Percentiles rank a stretch among this genome's conserved stretches.
phyloP scores from a whole-genome alignment of 306 rosid species.

The Vicia faba region DNA sequence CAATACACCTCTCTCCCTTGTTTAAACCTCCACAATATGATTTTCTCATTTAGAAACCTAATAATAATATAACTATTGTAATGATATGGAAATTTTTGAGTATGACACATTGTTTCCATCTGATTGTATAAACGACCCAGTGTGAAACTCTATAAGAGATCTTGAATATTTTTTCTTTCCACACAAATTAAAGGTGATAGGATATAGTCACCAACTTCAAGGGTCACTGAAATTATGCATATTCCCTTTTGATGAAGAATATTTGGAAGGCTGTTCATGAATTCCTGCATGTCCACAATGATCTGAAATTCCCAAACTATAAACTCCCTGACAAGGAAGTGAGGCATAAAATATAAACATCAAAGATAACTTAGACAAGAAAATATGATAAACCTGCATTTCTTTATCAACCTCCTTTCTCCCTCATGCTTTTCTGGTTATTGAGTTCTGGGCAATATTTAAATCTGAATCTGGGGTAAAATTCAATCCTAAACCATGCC shows the following conservation, averaged over 20 bases:
- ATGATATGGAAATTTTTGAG: too few species aligned
- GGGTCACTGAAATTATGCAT: slow-evolving; percentile 84
- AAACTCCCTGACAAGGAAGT: slow-evolving; percentile 22
- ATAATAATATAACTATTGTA: too few species aligned
- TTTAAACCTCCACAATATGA: too few species aligned
- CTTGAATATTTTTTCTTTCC: slow-evolving; percentile 97
- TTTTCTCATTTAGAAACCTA: too few species aligned
- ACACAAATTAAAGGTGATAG: slow-evolving; percentile 94
- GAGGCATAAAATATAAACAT: slow-evolving; percentile 25
- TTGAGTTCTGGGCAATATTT: slow-evolving; percentile 59
- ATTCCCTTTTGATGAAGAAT: slow-evolving; percentile 97
- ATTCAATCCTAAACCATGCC: slow-evolving; percentile 67
- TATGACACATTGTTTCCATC: slow-evolving; percentile 94
- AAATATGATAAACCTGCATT: slow-evolving; percentile 67
- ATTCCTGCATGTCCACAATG: slow-evolving; percentile 96
- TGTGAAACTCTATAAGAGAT: slow-evolving; percentile 94
- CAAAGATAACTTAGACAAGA: slow-evolving; percentile 10
- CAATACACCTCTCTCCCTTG: too few species aligned
- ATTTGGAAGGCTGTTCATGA: slow-evolving; percentile 99
- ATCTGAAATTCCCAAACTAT: slow-evolving; percentile 56
- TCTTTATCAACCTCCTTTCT: slow-evolving; percentile 77
- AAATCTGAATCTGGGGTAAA: slow-evolving; percentile 57
- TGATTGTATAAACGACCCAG: slow-evolving; percentile 97
- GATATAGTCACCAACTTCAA: slow-evolving; percentile 97
- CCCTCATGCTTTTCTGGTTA: slow-evolving; percentile 93